These are phyloP conservation scores for Phialophora tarda DNA, from an alignment of 2,329 filamentous ascomycete genomes.

Conservation along the genomic window DNA sequence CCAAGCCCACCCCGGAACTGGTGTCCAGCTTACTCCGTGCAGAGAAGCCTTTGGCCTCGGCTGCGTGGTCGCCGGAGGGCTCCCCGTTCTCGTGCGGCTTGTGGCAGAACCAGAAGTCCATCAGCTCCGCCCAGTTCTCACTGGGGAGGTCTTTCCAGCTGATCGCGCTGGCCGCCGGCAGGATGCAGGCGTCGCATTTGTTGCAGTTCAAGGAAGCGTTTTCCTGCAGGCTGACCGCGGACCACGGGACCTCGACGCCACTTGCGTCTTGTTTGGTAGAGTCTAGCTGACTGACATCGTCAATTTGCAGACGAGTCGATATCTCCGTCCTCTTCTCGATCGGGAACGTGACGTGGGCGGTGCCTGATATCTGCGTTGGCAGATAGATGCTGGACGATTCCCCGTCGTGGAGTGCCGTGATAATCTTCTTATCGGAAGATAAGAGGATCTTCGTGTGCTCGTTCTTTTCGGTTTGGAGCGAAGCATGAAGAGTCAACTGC, in stretches of 20 bases:
- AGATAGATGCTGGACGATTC: slow-evolving; percentile 53
- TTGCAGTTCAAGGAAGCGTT: slow-evolving; percentile 52
- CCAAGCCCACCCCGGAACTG: slow-evolving; percentile 70
- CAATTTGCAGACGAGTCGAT: slow-evolving; percentile 60
- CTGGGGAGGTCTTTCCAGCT: slow-evolving; percentile 93
- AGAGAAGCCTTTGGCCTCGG: slow-evolving; percentile 75
- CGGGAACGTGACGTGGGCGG: slow-evolving; percentile 58
- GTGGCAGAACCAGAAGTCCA: slow-evolving; percentile 99
- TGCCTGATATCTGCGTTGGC: slow-evolving; percentile 53
- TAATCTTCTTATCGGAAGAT: slow-evolving; percentile 50
- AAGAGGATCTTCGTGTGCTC: slow-evolving; percentile 52
- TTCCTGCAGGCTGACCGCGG: slow-evolving; percentile 45
- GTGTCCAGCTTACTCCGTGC: slow-evolving; percentile 76
- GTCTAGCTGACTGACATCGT: slow-evolving; percentile 44
- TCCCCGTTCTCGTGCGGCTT: slow-evolving; percentile 68
- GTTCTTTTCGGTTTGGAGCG: slow-evolving; percentile 53
- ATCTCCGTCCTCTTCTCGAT: slow-evolving; percentile 51
- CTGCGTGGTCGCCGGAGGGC: slow-evolving; percentile 54
- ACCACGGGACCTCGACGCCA: slow-evolving; percentile 38
- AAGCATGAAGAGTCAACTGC: slow-evolving; percentile 63
- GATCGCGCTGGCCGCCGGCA: slow-evolving; percentile 46
- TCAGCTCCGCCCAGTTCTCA: slow-evolving; percentile 99
- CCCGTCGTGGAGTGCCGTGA: slow-evolving; percentile 56
- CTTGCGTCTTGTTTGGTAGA: slow-evolving; percentile 21
- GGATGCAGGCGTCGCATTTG: slow-evolving; percentile 44